These are phyloP conservation scores for Phytophthora melonis DNA, from an alignment of 352 stramenopile species.

Conservation along the genomic window DNA sequence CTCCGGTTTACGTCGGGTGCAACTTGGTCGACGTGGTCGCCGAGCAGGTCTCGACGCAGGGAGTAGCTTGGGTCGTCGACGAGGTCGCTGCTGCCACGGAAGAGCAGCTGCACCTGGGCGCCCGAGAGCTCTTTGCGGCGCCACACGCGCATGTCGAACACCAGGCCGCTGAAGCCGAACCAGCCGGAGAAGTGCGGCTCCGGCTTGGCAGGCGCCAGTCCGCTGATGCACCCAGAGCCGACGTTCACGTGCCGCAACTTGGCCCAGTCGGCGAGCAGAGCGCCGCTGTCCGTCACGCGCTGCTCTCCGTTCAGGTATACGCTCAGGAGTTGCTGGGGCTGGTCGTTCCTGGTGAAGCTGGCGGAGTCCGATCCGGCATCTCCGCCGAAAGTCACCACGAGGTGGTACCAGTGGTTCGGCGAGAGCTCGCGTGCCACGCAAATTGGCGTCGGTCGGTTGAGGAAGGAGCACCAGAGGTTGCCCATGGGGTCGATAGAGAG, in stretches of 20 bases:
- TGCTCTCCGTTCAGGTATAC: conserved; percentile 77
- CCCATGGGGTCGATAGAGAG: conserved; percentile 69
- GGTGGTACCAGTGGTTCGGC: conserved; percentile 74
- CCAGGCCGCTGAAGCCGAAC: conserved; percentile 77
- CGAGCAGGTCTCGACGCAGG: conserved; percentile 48
- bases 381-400: conserved; percentile 63
- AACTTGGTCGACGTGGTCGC: conserved; percentile 16
- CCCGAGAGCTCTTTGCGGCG: conserved; percentile 52
- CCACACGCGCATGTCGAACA: conserved; percentile 70
- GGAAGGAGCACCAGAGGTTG: conserved; percentile 66
- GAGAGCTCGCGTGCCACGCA: conserved; percentile 60
- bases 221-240: conserved; percentile 73
- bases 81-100: conserved; percentile 60
- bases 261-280: conserved; percentile 57
- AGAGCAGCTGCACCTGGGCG: conserved; percentile 67
- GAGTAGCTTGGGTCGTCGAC: conserved; percentile 66
- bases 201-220: conserved; percentile 55
- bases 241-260: conserved; percentile 63
- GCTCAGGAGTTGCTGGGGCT: conserved; percentile 39
- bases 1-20: conserved; percentile 3
- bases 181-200: conserved; percentile 69
- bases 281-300: conserved; percentile 45
- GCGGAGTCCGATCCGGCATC: conserved; percentile 26
- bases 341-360: conserved; percentile 37
- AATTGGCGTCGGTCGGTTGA: conserved; percentile 54